Evolutionary conservation across 345 rosid genomes (phyloP).

Genomic region (Arabidopsis arenosa): DNA sequence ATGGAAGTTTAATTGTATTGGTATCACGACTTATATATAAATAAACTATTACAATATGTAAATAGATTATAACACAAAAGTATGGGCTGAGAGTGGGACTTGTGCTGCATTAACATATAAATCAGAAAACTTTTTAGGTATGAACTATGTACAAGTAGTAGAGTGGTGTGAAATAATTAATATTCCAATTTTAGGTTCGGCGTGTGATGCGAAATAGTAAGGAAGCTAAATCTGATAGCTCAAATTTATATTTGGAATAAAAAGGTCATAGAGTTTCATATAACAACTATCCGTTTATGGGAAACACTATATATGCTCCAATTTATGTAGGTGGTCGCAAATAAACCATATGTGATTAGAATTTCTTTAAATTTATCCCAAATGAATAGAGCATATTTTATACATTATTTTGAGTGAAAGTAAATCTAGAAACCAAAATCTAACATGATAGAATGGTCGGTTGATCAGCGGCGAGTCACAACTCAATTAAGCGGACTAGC

Average conservation of each 20-base stretch:
- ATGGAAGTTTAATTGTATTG: not conserved
- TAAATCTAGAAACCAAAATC: not conserved
- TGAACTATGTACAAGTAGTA: not conserved
- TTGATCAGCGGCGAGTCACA: not conserved
- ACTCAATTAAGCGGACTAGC: not conserved
- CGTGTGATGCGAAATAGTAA: constrained; percentile 23
- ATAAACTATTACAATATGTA: not conserved
- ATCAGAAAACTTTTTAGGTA: constrained; percentile 15
- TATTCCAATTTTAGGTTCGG: constrained; percentile 38
- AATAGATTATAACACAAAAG: not conserved
- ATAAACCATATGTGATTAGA: not conserved
- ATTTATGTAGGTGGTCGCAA: not conserved
- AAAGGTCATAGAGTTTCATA: not conserved
- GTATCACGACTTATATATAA: not conserved
- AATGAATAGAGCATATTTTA: not conserved
- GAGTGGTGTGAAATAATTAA: constrained; percentile 36
- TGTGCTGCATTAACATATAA: constrained; percentile 7
- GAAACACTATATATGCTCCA: not conserved
- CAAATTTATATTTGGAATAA: not conserved
- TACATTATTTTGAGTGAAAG: not conserved
- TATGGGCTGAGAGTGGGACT: constrained; percentile 35
- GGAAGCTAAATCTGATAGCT: constrained; percentile 22
- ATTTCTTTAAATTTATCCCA: not conserved
- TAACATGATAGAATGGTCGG: not conserved
- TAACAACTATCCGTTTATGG: not conserved